Conservation (phyloP, 768 basidiomycete species). For the Pleurotus tuoliensis region DNA sequence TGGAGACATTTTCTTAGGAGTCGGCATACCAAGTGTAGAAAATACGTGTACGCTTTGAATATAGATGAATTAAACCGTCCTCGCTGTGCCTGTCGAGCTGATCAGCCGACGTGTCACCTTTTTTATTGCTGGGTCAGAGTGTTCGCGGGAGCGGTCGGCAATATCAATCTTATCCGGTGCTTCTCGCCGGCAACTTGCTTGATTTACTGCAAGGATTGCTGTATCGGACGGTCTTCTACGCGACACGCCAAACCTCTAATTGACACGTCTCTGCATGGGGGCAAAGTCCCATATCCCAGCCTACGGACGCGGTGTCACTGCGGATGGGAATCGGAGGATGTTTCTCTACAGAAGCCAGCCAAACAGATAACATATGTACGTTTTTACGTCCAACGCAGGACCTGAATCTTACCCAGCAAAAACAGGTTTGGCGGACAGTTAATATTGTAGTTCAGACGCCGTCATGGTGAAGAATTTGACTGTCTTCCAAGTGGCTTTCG, state of each 20-base stretch:
- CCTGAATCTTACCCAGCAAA: slow-evolving; percentile 7
- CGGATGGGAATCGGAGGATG: not conserved
- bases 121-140: not conserved
- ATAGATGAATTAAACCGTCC: not conserved
- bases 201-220: slow-evolving; percentile 7
- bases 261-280: not conserved
- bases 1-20: not conserved
- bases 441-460: slow-evolving; percentile 5
- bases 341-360: not conserved
- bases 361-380: slow-evolving; percentile 9
- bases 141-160: slow-evolving; percentile 6
- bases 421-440: not conserved
- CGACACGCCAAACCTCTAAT: slow-evolving; percentile 6
- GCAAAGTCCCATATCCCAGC: not conserved
- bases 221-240: not conserved
- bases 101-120: not conserved
- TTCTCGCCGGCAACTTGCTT: slow-evolving; percentile 6
- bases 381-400: slow-evolving; percentile 3
- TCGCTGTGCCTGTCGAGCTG: slow-evolving; percentile 3
- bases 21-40: slow-evolving; percentile 6
- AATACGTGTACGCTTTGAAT: slow-evolving; percentile 9
- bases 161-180: slow-evolving; percentile 4
- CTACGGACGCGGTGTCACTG: not conserved
- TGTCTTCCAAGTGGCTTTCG: slow-evolving; percentile 1
- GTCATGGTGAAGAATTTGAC: not conserved